Base-by-base conservation (phyloP, 2,329 filamentous ascomycete species). In the Stylonectria norvegica region DNA sequence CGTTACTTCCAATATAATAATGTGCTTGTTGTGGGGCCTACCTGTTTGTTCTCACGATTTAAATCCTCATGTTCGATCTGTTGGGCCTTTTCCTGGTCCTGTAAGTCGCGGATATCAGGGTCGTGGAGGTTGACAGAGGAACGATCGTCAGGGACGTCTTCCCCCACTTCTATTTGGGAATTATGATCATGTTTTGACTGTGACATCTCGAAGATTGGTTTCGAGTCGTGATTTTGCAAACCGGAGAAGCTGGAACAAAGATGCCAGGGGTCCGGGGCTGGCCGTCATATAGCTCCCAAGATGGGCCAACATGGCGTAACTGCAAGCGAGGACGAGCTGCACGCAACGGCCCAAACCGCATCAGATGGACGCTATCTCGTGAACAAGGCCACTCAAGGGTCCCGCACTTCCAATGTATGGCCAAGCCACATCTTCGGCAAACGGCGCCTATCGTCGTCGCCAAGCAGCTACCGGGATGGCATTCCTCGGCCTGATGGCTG, bases 1-100 rank as follows among this genome's bases (percentile, higher is more conserved):
- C 15, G 5, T 29, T 14, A 14, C 7, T 14, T 14, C n/a, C n/a
- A n/a, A 29, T n/a, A 29, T 9, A 7, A 14, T 8, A 10, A 7
- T 7, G 7, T 14, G 27, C 6, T 29, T 9, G 6, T 9, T 8
- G 7, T 29, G 27, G 28, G 32, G 34, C 52, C 37, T 51, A 57
- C 55, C 55, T 57, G 55, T 29, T 57, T 57, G 28, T 57, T 56
- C 20, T 48, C 43, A 23, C 55, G 53, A 45, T 47, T 55, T 34
- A 57, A 36, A 45, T 57, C 55, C 34, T 57, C 55, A 30, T 57
- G 55, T 29, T 57, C 55, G 33, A 57, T 57, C 34, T 53, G 51
- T 27, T 57, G 55, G 37, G 55, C 55, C 37, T 57, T 57, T 51
- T 57, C 55, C 43, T 57, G 55, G 29, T 57, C 55, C 31, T 56